Percentiles rank a stretch among this genome's conserved stretches.
Evolutionary conservation across 805 yeast genomes (phyloP).

Genomic region (Saturnispora sekii): DNA sequence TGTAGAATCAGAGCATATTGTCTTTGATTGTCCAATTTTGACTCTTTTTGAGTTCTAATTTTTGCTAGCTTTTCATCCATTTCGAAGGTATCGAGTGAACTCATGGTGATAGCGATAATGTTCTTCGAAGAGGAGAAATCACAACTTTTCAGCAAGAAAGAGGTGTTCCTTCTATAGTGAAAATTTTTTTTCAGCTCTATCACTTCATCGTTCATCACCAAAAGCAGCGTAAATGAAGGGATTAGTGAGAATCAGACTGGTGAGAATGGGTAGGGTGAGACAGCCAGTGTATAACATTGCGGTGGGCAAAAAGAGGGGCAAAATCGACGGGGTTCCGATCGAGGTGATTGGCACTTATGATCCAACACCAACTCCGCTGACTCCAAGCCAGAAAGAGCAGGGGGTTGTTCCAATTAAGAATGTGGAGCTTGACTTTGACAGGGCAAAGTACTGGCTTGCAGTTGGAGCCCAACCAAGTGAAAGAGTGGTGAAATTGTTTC

Average conservation of each 20-base stretch:
- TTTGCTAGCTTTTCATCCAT: conserved; percentile 55
- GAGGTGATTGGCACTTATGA: conserved; percentile 94
- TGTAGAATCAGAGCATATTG: conserved; percentile 73
- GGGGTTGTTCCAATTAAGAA: conserved; percentile 63
- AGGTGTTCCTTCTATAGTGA: background rate
- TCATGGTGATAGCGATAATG: background rate
- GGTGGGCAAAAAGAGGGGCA: conserved; percentile 66
- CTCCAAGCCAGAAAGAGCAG: conserved; percentile 46
- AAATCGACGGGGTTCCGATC: conserved; percentile 80
- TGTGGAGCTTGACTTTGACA: conserved; percentile 71
- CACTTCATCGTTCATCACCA: background rate
- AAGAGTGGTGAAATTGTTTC: conserved; percentile 64
- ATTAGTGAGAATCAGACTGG: conserved; percentile 76
- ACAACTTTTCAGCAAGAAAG: background rate
- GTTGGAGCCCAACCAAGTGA: conserved; percentile 95
- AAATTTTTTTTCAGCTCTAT: background rate
- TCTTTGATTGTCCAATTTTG: conserved; percentile 82
- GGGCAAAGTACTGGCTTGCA: conserved; percentile 94
- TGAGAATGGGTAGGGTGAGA: conserved; percentile 84
- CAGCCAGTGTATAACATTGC: conserved; percentile 89
- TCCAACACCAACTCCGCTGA: conserved; percentile 66
- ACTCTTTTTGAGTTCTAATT: conserved; percentile 60
- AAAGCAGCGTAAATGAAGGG: conserved; percentile 39
- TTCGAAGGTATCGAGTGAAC: conserved; percentile 26
- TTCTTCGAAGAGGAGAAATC: too few relatives aligned